Evolutionary conservation across 2,329 filamentous ascomycete species (phyloP).

Genomic region (Lecanoromycetidae sp.): DNA sequence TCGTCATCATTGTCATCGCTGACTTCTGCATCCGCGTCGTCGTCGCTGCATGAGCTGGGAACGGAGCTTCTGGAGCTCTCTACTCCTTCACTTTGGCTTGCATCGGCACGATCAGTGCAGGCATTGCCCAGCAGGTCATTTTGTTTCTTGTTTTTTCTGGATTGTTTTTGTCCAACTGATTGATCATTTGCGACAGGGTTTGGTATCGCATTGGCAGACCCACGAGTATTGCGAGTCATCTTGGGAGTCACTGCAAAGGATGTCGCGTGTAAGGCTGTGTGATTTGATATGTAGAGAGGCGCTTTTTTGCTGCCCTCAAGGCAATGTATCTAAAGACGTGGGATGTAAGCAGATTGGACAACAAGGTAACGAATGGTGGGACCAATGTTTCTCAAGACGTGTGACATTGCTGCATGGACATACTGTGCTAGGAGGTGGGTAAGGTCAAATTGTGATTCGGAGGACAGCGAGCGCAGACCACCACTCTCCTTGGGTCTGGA

Average conservation of each 20-base stretch:
- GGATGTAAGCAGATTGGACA: not conserved
- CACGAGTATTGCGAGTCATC: not conserved
- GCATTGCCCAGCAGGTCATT: not conserved
- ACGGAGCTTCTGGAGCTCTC: not conserved
- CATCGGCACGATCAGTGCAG: not conserved
- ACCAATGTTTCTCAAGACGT: not conserved
- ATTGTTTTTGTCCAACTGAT: conserved; percentile 1
- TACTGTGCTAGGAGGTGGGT: not conserved
- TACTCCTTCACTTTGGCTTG: not conserved
- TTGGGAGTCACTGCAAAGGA: conserved; percentile 3
- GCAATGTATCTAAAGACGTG: too few relatives aligned
- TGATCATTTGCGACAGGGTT: not conserved
- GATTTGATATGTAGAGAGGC: not conserved
- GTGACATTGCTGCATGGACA: not conserved
- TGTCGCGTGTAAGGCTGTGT: not conserved
- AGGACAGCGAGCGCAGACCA: conserved; percentile 15
- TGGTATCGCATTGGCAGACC: not conserved
- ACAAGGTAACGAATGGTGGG: not conserved
- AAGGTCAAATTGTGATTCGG: not conserved
- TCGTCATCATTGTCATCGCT: conserved; percentile 8
- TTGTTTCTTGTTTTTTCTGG: not conserved
- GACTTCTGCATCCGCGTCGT: conserved; percentile 1
- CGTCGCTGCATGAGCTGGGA: not conserved
- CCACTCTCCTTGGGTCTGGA: conserved; percentile 13
- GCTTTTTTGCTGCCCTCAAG: too few relatives aligned